Conservation (phyloP, 2,329 filamentous ascomycete genomes). For the Lecanoromycetidae sp. region DNA sequence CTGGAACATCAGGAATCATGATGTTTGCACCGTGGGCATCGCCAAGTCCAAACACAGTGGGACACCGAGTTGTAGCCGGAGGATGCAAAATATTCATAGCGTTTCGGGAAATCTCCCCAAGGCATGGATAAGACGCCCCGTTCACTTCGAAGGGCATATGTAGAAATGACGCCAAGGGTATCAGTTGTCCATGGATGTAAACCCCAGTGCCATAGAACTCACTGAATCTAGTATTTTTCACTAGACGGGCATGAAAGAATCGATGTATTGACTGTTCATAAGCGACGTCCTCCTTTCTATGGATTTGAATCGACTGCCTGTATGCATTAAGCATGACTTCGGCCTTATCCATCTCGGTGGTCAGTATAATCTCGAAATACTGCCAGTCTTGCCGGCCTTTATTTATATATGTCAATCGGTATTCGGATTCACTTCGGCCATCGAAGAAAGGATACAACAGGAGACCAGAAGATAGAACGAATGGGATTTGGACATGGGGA, state of each 20-base stretch:
- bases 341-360: conserved; percentile 3
- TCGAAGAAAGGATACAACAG: conserved; percentile 6
- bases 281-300: not conserved
- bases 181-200: not conserved
- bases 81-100: conserved; percentile 4
- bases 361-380: not conserved
- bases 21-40: conserved; percentile 13
- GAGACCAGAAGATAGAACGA: not conserved
- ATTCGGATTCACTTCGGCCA: conserved; percentile 3
- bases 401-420: not conserved
- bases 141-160: conserved; percentile 1
- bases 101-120: not conserved
- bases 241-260: conserved; percentile 5
- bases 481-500: conserved; percentile 2
- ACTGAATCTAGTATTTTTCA: not conserved
- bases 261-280: conserved; percentile 5
- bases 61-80: not conserved
- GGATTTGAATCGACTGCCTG: not conserved
- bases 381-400: not conserved
- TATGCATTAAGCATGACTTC: conserved; percentile 10
- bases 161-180: conserved; percentile 3
- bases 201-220: conserved; percentile 4
- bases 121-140: conserved; percentile 7
- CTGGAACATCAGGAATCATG: not conserved
- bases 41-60: conserved; percentile 10